Base-by-base conservation (phyloP, 495 filamentous ascomycete genomes). In the Glonium stellatum region DNA sequence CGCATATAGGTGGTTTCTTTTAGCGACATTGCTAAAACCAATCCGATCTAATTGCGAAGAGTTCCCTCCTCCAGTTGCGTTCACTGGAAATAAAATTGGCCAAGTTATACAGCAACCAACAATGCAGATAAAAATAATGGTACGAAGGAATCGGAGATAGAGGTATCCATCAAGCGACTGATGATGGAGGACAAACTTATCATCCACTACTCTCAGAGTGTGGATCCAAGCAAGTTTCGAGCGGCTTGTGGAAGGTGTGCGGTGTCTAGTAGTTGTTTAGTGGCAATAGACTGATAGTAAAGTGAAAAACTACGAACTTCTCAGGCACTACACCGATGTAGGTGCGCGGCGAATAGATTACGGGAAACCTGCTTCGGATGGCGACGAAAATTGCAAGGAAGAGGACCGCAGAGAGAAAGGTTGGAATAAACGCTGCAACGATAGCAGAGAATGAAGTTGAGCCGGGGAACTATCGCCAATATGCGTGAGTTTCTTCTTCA, bases 1-100 rank as follows among this genome's bases (percentile, higher is more conserved):
- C 13, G 83, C 86, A 55, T 84, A 88, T 51, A 83, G 82, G 49
- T 75, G 72, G 5, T 62, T 75, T 4, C 74, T 71, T 22, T 80
- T 66, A 15, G 66, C 72, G 46, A 89, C 73, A 67, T 90, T 89
- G 47, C 86, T 85, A 57, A 89, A 87, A 31, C 83, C 84, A 42
- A 90, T 67, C 10, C 69, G 70, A 51, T 87, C 84, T 10, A 90
- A 78, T 64, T 87, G 75, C 0, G 67, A 72, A n/a, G 82, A 79
- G 0, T 75, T 76, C 13, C 75, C 80, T 23, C 81, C 82, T 4
- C 87, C 88, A 12, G 89, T 96, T 22, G 81, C 84, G 70, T 96
- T 91, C 72, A 96, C 76, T 0, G 92, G 90, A 71, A 95, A 89
- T 48, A 96, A 73, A 36, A 96, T 76, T 9, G 92, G 89, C 81